phyloP scores from a whole-genome alignment of 2,329 filamentous ascomycete species.

The Biscogniauxia mediterranea region DNA sequence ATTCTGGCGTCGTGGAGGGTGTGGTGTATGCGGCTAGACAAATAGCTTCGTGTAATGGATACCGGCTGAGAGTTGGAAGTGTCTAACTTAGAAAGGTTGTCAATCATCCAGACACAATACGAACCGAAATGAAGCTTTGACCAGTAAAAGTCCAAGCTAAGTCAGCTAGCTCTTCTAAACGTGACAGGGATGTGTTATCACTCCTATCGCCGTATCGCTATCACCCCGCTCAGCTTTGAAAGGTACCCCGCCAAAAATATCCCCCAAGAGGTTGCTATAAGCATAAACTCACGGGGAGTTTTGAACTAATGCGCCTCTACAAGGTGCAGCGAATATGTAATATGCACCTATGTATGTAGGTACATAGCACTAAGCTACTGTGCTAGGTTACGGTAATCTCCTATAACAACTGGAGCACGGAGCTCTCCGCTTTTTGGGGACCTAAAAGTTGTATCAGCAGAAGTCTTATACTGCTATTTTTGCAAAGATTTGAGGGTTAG shows the following conservation, averaged over 20 bases:
- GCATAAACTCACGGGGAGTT: not conserved
- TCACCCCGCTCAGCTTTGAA: not conserved
- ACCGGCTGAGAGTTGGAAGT: not conserved
- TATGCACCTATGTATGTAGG: constrained; percentile 3
- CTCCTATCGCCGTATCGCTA: not conserved
- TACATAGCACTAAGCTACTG: constrained; percentile 4
- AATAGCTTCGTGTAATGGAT: not conserved
- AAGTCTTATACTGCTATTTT: too few relatives aligned
- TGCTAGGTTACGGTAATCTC: constrained; percentile 15
- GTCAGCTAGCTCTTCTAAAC: not conserved
- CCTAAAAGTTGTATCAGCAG: too few relatives aligned
- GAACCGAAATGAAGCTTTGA: not conserved
- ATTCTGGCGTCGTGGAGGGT: constrained; percentile 44
- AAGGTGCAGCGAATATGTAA: not conserved
- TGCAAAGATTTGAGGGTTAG: too few relatives aligned
- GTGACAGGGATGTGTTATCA: not conserved
- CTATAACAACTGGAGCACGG: constrained; percentile 17
- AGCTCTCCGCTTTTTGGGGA: constrained; percentile 17
- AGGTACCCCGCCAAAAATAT: not conserved
- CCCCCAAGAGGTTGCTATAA: not conserved
- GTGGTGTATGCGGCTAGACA: not conserved
- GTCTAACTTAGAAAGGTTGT: too few relatives aligned
- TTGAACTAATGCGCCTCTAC: not conserved
- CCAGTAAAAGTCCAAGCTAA: not conserved
- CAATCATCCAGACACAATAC: too few relatives aligned